Percentiles rank a stretch among this genome's conserved stretches.
Conservation (phyloP, 176 grass and related monocot species). For the Poa annua region DNA sequence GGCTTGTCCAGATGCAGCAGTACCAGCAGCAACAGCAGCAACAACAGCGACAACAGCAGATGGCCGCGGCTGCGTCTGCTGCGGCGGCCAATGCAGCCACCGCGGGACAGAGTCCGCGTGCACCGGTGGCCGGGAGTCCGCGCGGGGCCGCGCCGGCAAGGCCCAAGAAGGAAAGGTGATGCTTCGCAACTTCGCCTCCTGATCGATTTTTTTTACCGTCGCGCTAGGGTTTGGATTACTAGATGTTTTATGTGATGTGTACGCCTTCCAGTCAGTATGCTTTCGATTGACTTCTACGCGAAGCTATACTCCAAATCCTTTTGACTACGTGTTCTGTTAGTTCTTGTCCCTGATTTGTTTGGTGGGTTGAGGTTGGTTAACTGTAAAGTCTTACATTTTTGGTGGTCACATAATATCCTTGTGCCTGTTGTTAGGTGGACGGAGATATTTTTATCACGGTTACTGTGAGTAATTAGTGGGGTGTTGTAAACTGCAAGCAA, state of each 20-base stretch:
- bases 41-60: conserved; percentile 33
- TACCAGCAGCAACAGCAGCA: conserved; percentile 46
- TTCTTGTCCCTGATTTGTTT: conserved; percentile 34
- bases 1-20: conserved; percentile 51
- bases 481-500: conserved; percentile 51
- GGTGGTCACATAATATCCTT: background rate
- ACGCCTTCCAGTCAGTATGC: conserved; percentile 11
- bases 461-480: conserved; percentile 35
- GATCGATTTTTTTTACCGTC: background rate
- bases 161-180: conserved; percentile 57
- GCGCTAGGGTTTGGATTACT: conserved; percentile 51
- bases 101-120: conserved; percentile 49
- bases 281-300: conserved; percentile 42
- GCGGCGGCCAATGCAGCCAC: conserved; percentile 29
- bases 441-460: conserved; percentile 35
- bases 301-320: conserved; percentile 24
- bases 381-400: conserved; percentile 13
- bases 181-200: background rate
- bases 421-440: background rate
- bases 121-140: conserved; percentile 44
- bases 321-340: background rate
- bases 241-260: background rate
- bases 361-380: conserved; percentile 22
- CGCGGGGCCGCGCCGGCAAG: conserved; percentile 34
- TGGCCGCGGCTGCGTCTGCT: conserved; percentile 5